Conservation (phyloP, 768 basidiomycete species). For the Suillus lakei region DNA sequence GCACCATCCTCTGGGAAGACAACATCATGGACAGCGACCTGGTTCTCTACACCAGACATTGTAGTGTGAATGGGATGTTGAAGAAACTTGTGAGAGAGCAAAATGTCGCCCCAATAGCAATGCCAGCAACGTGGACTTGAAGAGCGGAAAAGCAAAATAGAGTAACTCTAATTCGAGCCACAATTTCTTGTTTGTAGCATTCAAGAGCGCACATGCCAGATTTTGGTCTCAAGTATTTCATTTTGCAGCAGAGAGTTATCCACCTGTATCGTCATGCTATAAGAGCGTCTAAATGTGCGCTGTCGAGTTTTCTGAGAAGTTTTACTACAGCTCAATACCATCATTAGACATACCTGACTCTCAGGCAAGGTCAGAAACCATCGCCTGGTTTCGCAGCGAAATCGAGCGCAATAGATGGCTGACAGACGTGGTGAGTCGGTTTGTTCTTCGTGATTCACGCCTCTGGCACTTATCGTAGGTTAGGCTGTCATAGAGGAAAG, state of each 20-base stretch:
- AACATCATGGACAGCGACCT: constrained; percentile 1
- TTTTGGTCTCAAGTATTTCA: constrained; percentile 73
- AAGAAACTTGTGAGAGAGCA: constrained; percentile 13
- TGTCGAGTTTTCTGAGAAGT: background rate
- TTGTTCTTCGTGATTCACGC: background rate
- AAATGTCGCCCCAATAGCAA: constrained; percentile 14
- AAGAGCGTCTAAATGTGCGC: constrained; percentile 67
- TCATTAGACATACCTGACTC: constrained; percentile 64
- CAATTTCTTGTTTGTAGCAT: constrained; percentile 10
- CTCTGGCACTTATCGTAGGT: constrained; percentile 17
- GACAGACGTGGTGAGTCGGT: constrained; percentile 53
- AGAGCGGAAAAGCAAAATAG: constrained; percentile 23
- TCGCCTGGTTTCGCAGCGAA: constrained; percentile 74
- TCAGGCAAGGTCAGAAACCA: constrained; percentile 63
- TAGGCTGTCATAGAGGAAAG: constrained; percentile 67
- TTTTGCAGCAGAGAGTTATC: constrained; percentile 65
- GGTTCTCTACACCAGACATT: constrained; percentile 39
- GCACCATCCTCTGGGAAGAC: constrained; percentile 17
- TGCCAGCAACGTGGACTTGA: constrained; percentile 17
- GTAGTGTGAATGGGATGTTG: constrained; percentile 20
- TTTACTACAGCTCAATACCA: background rate
- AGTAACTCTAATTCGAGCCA: constrained; percentile 13
- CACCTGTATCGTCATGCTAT: constrained; percentile 69
- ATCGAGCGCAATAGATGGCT: constrained; percentile 67
- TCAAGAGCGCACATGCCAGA: constrained; percentile 6